Conservation (phyloP, 2,329 filamentous ascomycete species). For the Elsinoe necatrix region DNA sequence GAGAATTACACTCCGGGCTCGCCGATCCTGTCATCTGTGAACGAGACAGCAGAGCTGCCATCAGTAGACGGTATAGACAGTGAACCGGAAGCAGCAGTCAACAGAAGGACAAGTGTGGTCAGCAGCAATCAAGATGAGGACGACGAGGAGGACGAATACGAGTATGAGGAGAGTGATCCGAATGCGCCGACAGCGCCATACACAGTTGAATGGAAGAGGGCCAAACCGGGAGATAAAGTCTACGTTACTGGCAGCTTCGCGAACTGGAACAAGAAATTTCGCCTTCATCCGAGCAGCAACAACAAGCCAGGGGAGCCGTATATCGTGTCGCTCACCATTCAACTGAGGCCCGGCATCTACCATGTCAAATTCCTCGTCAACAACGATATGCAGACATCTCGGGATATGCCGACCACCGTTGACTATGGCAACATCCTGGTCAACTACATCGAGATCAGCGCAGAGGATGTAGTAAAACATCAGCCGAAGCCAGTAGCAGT, state of each 20-base stretch:
- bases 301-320: slow-evolving; percentile 36
- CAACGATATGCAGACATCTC: slow-evolving; percentile 61
- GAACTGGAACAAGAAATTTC: slow-evolving; percentile 92
- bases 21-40: slow-evolving; percentile 60
- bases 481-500: slow-evolving; percentile 21
- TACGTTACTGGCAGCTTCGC: slow-evolving; percentile 98
- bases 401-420: slow-evolving; percentile 66
- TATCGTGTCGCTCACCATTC: slow-evolving; percentile 65
- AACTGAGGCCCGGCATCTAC: slow-evolving; percentile 85
- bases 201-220: slow-evolving; percentile 70
- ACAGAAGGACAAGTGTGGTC: slow-evolving; percentile 45
- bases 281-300: slow-evolving; percentile 57
- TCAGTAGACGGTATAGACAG: slow-evolving; percentile 28
- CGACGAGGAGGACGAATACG: slow-evolving; percentile 48
- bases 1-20: slow-evolving; percentile 83
- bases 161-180: slow-evolving; percentile 49
- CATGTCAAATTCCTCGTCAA: slow-evolving; percentile 96
- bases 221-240: slow-evolving; percentile 65
- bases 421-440: slow-evolving; percentile 97
- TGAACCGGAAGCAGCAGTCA: not conserved
- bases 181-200: slow-evolving; percentile 59
- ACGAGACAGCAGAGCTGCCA: slow-evolving; percentile 37
- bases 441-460: slow-evolving; percentile 92
- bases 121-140: slow-evolving; percentile 62
- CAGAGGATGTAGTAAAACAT: slow-evolving; percentile 54